These are phyloP conservation scores for Boletus reticulatus DNA, from an alignment of 768 basidiomycete species.

Conservation along the genomic window DNA sequence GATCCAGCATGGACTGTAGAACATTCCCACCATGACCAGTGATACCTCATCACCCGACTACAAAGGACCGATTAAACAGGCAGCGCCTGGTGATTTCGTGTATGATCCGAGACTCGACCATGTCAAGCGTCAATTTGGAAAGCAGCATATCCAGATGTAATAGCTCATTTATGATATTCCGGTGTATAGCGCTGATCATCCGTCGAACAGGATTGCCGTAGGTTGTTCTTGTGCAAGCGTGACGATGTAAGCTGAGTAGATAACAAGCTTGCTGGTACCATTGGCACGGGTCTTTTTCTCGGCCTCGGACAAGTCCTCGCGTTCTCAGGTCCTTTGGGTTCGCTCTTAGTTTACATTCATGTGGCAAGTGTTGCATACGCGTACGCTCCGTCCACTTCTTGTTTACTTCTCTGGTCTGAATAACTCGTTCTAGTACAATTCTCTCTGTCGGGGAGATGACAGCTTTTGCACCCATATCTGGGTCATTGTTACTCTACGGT, in stretches of 20 bases:
- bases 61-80: too few relatives aligned
- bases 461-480: conserved; percentile 27
- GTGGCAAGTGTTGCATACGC: conserved; percentile 28
- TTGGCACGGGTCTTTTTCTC: conserved; percentile 32
- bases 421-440: conserved; percentile 22
- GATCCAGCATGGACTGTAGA: too few relatives aligned
- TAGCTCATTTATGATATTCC: not conserved
- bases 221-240: not conserved
- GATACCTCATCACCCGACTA: too few relatives aligned
- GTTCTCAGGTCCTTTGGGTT: conserved; percentile 26
- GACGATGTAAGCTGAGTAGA: not conserved
- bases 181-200: not conserved
- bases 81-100: conserved; percentile 8
- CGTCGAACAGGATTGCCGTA: conserved; percentile 17
- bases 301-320: conserved; percentile 31
- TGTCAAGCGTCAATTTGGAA: conserved; percentile 20
- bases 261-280: conserved; percentile 26
- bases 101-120: conserved; percentile 13
- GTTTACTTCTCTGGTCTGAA: not conserved
- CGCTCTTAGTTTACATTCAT: conserved; percentile 29
- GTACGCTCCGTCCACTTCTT: conserved; percentile 10
- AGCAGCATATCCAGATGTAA: conserved; percentile 23
- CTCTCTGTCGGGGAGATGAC: conserved; percentile 31
- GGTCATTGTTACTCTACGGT: conserved; percentile 29
- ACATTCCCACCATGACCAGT: too few relatives aligned